Evolutionary conservation across 306 rosid species (phyloP), one percentile per base, ranked within the genome.

Genomic region (Malus asiatica): DNA sequence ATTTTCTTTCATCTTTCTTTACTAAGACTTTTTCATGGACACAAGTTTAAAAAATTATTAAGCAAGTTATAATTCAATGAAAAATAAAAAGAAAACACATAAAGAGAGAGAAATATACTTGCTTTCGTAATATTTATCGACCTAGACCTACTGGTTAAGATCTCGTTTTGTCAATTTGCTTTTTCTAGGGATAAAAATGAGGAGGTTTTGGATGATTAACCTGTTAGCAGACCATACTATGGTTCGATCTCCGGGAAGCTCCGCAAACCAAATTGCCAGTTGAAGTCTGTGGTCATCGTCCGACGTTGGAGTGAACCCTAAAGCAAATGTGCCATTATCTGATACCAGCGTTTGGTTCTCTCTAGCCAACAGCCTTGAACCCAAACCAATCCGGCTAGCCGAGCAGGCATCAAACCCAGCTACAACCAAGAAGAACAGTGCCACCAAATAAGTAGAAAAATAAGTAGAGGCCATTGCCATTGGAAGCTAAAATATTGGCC

Each of bases 241-340:
- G 44, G 92, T 89, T 52, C 69, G 81, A 76, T 89, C 97, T 64
- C 96, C 97, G 0, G 96, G 96, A 84, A 92, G 97, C 78, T 84
- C 45, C 0, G 91, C 90, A 75, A 95, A 92, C 98, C 98, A 95
- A 82, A 92, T 82, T 1, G 82, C 96, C n/a, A 92, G 67, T 30
- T 72, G 77, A 89, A 85, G 25, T 79, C 61, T 63, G 40, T 68
- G 55, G 68, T 59, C 81, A 16, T 57, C 67, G 4, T 70, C 82
- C 5, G 81, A 9, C 11, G 53, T 48, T 15, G 89, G 85, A 48
- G 90, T 80, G 83, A 95, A 95, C 30, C 98, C 98, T 57, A 95
- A 82, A 40, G 95, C 96, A 81, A 95, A 95, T 10, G 98, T 95
- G 13, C 93, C 85, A 84, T 95, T 90, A 5, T 87, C 90, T 4